Percentiles rank a stretch among this genome's conserved stretches.
These are phyloP conservation scores for Daldinia sp. DNA, from an alignment of 2,329 filamentous ascomycete species.

Conservation along the genomic window DNA sequence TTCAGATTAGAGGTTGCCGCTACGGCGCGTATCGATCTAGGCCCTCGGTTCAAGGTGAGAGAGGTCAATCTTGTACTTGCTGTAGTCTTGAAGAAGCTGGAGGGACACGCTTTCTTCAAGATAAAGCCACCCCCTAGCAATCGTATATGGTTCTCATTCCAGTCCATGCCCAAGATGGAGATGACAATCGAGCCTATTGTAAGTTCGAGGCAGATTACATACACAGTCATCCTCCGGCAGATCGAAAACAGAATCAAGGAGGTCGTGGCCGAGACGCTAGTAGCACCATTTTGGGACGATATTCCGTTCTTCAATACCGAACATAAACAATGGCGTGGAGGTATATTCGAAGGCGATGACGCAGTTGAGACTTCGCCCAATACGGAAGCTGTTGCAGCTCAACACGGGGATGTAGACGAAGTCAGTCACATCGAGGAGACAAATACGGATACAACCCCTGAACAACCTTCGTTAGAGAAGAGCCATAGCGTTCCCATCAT, in stretches of 20 bases:
- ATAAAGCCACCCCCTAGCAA: constrained; percentile 97
- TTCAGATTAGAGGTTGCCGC: constrained; percentile 91
- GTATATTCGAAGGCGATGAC: constrained; percentile 77
- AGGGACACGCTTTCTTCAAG: constrained; percentile 85
- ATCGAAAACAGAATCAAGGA: constrained; percentile 97
- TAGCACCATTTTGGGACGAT: constrained; percentile 96
- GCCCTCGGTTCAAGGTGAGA: constrained; percentile 86
- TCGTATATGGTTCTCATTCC: constrained; percentile 94
- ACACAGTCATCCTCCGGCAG: constrained; percentile 88
- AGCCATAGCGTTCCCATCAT: constrained; percentile 63
- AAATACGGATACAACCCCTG: constrained; percentile 52
- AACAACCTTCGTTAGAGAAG: constrained; percentile 66
- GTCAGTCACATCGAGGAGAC: constrained; percentile 59
- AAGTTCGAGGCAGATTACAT: constrained; percentile 94
- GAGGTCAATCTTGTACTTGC: constrained; percentile 92
- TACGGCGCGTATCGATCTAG: constrained; percentile 92
- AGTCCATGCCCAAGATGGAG: constrained; percentile 92
- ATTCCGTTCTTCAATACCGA: constrained; percentile 88
- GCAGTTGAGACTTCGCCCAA: constrained; percentile 56
- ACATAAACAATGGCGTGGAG: constrained; percentile 83
- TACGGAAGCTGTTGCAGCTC: constrained; percentile 55
- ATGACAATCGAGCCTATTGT: constrained; percentile 96
- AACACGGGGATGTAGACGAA: constrained; percentile 63
- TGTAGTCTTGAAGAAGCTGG: constrained; percentile 84
- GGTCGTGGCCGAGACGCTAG: constrained; percentile 90